phyloP scores from a whole-genome alignment of 2,329 filamentous ascomycete genomes.

The Pyrenochaeta sp. region DNA sequence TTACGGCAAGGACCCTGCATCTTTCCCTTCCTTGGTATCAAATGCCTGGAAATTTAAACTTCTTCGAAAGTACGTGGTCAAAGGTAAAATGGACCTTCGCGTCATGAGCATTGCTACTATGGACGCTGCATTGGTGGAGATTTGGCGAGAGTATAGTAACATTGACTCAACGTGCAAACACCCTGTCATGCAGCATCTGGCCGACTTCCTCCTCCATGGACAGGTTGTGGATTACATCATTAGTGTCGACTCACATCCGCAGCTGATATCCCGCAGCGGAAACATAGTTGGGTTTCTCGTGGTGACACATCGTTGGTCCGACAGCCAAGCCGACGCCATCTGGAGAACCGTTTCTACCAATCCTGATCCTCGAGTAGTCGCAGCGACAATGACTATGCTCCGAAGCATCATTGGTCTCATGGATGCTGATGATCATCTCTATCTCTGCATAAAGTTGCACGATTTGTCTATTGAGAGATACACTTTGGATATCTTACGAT shows the following conservation, averaged over 20 bases:
- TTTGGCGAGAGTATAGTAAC: constrained; percentile 64
- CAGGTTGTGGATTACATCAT: constrained; percentile 86
- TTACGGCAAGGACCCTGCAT: constrained; percentile 38
- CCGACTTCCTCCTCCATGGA: constrained; percentile 72
- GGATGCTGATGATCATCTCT: constrained; percentile 60
- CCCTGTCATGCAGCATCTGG: constrained; percentile 71
- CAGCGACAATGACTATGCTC: constrained; percentile 78
- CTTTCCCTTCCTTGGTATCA: constrained; percentile 61
- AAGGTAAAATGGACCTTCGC: constrained; percentile 89
- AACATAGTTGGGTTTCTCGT: constrained; percentile 90
- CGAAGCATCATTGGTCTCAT: constrained; percentile 57
- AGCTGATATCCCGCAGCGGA: constrained; percentile 80
- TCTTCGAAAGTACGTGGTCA: constrained; percentile 76
- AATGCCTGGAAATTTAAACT: constrained; percentile 75
- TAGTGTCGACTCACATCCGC: constrained; percentile 89
- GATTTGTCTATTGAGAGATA: constrained; percentile 42
- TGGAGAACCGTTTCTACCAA: constrained; percentile 85
- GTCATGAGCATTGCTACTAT: constrained; percentile 80
- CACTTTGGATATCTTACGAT: constrained; percentile 41
- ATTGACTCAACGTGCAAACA: constrained; percentile 45
- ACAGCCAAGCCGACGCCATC: constrained; percentile 77
- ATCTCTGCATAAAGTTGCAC: constrained; percentile 73
- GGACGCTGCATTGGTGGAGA: constrained; percentile 71
- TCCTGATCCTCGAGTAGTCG: constrained; percentile 84
- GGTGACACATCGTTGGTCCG: constrained; percentile 76